Evolutionary conservation across 352 stramenopile species (phyloP).

Genomic region (Pythium grandisporangium): DNA sequence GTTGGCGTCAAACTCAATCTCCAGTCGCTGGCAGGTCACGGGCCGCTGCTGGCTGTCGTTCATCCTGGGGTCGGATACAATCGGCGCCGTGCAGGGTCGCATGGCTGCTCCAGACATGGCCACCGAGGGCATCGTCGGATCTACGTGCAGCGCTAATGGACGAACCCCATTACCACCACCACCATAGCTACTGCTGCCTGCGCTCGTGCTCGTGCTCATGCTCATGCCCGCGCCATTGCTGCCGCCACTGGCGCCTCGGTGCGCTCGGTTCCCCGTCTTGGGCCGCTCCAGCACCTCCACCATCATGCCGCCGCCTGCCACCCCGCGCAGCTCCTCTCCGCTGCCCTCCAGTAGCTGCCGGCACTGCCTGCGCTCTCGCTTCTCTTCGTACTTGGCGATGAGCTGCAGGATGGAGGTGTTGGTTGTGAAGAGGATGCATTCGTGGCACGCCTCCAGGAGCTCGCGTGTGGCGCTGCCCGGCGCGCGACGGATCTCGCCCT

Average conservation of each 20-base stretch:
- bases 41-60: slow-evolving; percentile 33
- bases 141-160: slow-evolving; percentile 30
- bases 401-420: slow-evolving; percentile 59
- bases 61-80: slow-evolving; percentile 30
- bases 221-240: not conserved
- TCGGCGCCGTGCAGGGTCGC: slow-evolving; percentile 53
- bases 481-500: slow-evolving; percentile 67
- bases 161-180: slow-evolving; percentile 4
- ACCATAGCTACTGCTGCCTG: too few species aligned
- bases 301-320: not conserved
- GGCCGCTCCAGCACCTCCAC: slow-evolving; percentile 22
- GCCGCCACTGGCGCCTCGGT: slow-evolving; percentile 11
- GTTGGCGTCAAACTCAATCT: slow-evolving; percentile 50
- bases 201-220: not conserved
- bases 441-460: slow-evolving; percentile 52
- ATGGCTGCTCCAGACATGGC: not conserved
- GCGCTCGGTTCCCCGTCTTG: slow-evolving; percentile 39
- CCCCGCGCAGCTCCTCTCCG: not conserved
- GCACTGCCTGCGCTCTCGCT: slow-evolving; percentile 7
- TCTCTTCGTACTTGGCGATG: slow-evolving; percentile 79
- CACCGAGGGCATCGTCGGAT: slow-evolving; percentile 14
- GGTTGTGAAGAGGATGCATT: slow-evolving; percentile 83
- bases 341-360: not conserved
- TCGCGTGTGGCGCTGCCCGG: slow-evolving; percentile 49
- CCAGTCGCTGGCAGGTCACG: slow-evolving; percentile 33